Percentiles rank a stretch among this genome's conserved stretches.
Evolutionary conservation across 164 flowering plant genomes (phyloP).

Genomic region (Sedum album): DNA sequence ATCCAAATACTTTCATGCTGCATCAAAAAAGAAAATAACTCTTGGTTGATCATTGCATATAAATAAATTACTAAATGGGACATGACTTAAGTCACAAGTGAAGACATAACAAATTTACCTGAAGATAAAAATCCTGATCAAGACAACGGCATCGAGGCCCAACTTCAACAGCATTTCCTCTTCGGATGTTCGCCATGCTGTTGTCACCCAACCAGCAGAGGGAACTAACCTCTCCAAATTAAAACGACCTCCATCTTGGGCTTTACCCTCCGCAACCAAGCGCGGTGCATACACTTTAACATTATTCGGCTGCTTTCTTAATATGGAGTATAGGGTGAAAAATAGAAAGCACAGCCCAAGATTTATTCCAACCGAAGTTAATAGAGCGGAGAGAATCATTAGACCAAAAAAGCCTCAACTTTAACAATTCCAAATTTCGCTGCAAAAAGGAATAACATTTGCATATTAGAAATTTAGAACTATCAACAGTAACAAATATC

Average conservation of each 20-base stretch:
- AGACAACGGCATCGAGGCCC: constrained; percentile 84
- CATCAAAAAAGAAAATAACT: constrained; percentile 21
- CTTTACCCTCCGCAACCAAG: constrained; percentile 43
- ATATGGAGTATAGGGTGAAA: constrained; percentile 65
- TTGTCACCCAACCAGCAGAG: constrained; percentile 70
- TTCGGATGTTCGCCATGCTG: constrained; percentile 70
- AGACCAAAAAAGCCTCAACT: neutral
- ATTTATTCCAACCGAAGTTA: constrained; percentile 89
- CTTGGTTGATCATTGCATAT: no score
- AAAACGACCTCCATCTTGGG: constrained; percentile 16
- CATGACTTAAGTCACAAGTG: neutral
- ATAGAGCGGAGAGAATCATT: constrained; percentile 85
- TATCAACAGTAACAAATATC: neutral
- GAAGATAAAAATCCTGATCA: constrained; percentile 68
- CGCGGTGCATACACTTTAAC: constrained; percentile 65
- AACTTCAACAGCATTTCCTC: constrained; percentile 46
- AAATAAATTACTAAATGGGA: neutral
- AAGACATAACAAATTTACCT: constrained; percentile 32
- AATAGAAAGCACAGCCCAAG: constrained; percentile 64
- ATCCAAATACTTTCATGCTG: constrained; percentile 70
- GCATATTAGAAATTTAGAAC: neutral
- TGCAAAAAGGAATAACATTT: neutral
- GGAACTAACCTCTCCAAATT: constrained; percentile 56
- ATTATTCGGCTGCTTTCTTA: constrained; percentile 72
- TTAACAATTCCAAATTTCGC: neutral